Conservation (phyloP, 139 green algal genomes). For the Closterium sp. region DNA sequence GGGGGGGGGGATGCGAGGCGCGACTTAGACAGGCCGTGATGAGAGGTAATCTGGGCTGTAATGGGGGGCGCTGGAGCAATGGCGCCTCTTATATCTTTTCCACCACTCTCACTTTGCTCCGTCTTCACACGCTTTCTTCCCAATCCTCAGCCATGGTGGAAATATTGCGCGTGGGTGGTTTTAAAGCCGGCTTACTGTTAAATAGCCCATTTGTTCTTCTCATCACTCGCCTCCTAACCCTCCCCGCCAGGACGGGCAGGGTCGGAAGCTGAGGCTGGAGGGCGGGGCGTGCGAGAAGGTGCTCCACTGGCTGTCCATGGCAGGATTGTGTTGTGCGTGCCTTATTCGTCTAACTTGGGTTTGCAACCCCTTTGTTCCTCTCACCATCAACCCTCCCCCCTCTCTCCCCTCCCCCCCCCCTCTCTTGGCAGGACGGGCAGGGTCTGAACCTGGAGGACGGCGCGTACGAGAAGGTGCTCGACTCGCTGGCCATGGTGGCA, state of each 20-base stretch:
- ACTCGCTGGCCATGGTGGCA: slow-evolving; percentile 49
- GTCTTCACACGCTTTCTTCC: no score
- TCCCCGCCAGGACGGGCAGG: slow-evolving; percentile 31
- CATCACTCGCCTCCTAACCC: neutral
- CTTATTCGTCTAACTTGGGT: no score
- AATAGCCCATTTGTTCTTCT: no score
- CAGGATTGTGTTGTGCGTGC: no score
- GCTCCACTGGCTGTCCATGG: slow-evolving; percentile 46
- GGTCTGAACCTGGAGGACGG: slow-evolving; percentile 19
- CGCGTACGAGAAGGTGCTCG: slow-evolving; percentile 47
- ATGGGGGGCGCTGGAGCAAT: neutral
- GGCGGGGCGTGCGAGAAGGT: slow-evolving; percentile 42
- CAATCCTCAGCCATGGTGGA: no score
- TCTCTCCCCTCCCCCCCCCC: neutral
- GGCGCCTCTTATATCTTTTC: no score
- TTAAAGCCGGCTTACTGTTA: no score
- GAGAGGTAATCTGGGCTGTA: no score
- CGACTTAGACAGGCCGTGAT: neutral
- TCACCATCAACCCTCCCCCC: neutral
- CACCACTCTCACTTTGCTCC: no score
- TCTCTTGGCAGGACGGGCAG: slow-evolving; percentile 33
- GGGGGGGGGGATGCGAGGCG: neutral
- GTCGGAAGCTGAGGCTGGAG: slow-evolving; percentile 5
- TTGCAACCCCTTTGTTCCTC: no score
- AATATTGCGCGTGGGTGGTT: no score